Evolutionary conservation across 176 grass and related monocot species (phyloP), one percentile per base, ranked within the genome.

Genomic region (Musa beccarii): DNA sequence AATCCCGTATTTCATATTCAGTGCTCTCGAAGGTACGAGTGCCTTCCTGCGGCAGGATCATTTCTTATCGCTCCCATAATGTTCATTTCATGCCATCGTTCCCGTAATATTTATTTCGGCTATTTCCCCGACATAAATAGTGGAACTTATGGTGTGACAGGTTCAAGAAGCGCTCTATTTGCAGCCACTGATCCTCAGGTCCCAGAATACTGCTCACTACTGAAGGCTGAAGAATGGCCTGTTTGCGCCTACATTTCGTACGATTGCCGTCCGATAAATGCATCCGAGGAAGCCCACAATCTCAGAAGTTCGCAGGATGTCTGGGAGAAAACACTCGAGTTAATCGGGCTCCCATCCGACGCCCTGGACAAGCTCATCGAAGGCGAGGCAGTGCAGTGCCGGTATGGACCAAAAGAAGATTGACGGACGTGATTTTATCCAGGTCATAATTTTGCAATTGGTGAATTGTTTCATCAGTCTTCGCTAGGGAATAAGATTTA

Each of bases 1-100:
- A 52, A 92, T 99, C 78, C 95, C 95, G 11, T 99, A 92, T 81
- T 99, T 99, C 84, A 92, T 99, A 85, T 99, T 99, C 65, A 84
- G 84, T 87, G 75, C 88, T 59, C 80, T 88, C 83, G 96, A 95
- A 99, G 91, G 96, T 88, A 24, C 12, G 28, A 64, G 29, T 29
- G 14, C 63, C 56, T 14, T 71, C 49, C 76, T 77, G 59, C 10
- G 61, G 29, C 0, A 0, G 43, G 3, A 24, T 17, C 54, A 64
- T 73, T 63, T 71, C 49, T 77, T 72, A 49, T 75, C 63, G 62
- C 14, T 64, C 25, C 56, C n/a, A 72, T 13, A 22, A 68, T 52
- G 63, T 76, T 12, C 1, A 15, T 82, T 72, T 79, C 72, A 63
- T 23, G 71, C 75, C 9, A 49, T 54, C 54, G 8, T 67, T 49